A percentile compares a stretch with the other conserved stretches of the same genome.
These are phyloP conservation scores for Penicillium rolfsii DNA, from an alignment of 2,329 filamentous ascomycete species.

Conservation along the genomic window DNA sequence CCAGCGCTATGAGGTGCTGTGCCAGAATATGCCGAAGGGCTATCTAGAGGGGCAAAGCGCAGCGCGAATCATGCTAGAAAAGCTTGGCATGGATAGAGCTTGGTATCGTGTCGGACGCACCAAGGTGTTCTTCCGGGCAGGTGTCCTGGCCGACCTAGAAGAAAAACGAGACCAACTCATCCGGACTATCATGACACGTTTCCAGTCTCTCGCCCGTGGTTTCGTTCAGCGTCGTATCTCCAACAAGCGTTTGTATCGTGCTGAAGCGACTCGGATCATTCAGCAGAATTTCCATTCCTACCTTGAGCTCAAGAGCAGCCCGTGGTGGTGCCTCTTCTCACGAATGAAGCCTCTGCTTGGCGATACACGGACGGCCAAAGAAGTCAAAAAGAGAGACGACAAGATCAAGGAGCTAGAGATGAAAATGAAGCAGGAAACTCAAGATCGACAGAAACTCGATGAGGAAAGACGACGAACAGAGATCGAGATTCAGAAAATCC, in stretches of 20 bases:
- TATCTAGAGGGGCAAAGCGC: slow-evolving; percentile 89
- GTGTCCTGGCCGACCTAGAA: slow-evolving; percentile 93
- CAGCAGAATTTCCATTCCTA: slow-evolving; percentile 94
- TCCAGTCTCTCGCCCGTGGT: slow-evolving; percentile 89
- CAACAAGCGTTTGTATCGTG: slow-evolving; percentile 90
- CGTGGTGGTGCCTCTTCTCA: slow-evolving; percentile 95
- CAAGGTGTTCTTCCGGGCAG: slow-evolving; percentile 97
- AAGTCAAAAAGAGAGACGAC: slow-evolving; percentile 93
- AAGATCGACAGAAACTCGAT: slow-evolving; percentile 77
- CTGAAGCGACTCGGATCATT: slow-evolving; percentile 92
- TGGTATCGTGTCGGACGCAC: slow-evolving; percentile 92
- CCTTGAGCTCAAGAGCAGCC: slow-evolving; percentile 83
- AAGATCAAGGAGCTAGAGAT: slow-evolving; percentile 86
- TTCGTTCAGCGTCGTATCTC: slow-evolving; percentile 86
- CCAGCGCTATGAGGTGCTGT: slow-evolving; percentile 93
- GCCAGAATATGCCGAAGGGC: slow-evolving; percentile 81
- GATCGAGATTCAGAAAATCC: slow-evolving; percentile 82
- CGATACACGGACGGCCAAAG: slow-evolving; percentile 84
- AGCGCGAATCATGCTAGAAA: slow-evolving; percentile 84
- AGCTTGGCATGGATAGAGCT: slow-evolving; percentile 79
- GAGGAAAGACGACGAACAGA: slow-evolving; percentile 89
- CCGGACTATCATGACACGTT: slow-evolving; percentile 87
- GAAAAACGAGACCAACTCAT: slow-evolving; percentile 93
- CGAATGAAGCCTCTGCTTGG: slow-evolving; percentile 95
- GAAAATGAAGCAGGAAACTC: slow-evolving; percentile 76